These are phyloP conservation scores for Cyberlindnera americana DNA, from an alignment of 805 yeast genomes.

Conservation along the genomic window DNA sequence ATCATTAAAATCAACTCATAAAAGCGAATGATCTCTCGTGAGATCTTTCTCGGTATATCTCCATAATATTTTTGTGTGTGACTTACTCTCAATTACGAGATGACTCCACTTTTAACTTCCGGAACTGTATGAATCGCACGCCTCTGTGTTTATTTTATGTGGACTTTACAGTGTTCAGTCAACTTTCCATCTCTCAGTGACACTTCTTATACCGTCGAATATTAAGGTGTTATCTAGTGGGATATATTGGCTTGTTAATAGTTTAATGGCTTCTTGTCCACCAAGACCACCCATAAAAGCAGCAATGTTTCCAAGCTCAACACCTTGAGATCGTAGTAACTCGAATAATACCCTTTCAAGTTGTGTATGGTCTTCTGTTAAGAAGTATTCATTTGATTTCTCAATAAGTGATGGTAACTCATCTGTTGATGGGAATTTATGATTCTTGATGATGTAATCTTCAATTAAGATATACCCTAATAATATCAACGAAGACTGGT, in stretches of 20 bases:
- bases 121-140: too few species aligned
- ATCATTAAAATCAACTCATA: too few species aligned
- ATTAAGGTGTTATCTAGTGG: slow-evolving; percentile 70
- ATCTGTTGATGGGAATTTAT: slow-evolving; percentile 10
- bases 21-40: too few species aligned
- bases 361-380: slow-evolving; percentile 21
- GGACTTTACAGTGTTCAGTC: too few species aligned
- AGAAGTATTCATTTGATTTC: slow-evolving; percentile 2
- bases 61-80: too few species aligned
- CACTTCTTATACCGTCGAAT: slow-evolving; percentile 67
- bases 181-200: slow-evolving; percentile 31
- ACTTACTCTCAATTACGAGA: too few species aligned
- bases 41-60: too few species aligned
- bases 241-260: slow-evolving; percentile 72
- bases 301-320: slow-evolving; percentile 53
- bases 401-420: background rate
- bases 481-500: slow-evolving; percentile 17
- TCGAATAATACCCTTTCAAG: slow-evolving; percentile 39
- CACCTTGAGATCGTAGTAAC: slow-evolving; percentile 38
- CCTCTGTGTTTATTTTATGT: too few species aligned
- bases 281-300: slow-evolving; percentile 82
- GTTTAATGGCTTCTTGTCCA: slow-evolving; percentile 79
- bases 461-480: slow-evolving; percentile 12
- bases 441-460: slow-evolving; percentile 3
- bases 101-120: too few species aligned